Base-by-base conservation (phyloP, 257 asterid genomes). In the Leonotis leonurus region DNA sequence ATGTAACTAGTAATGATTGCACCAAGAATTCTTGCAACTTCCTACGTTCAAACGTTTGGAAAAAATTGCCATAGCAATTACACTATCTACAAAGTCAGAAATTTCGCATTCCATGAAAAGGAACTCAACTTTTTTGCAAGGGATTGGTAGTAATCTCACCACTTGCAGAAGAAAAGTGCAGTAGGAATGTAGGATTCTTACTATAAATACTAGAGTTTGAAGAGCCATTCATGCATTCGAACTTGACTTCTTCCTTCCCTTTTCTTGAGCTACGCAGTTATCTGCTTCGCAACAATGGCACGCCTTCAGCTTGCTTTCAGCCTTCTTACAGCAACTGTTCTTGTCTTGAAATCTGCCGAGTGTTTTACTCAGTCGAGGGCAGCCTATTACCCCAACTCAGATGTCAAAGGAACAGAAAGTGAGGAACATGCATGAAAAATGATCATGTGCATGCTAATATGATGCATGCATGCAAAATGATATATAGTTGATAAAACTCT, bases 371-470 rank as follows among this genome's bases (percentile, higher is more conserved):
- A 62, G 29, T 86, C 96, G 27, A 77, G 81, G 39, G 93, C 96
- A 14, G 67, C 95, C 14, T 65, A 83, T 63, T 89, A 86, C 77
- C 87, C 90, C 12, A 73, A 74, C 62, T 86, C 97, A 72, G 90
- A 83, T 56, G 82, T 79, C 63, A 81, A 78, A 64, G 94, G 97
- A 78, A 86, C 95, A 51, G 86, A 85, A 50, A 76, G 96, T 85
- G 26, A 49, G 56, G 64, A 29, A 27, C 27, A 32, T 35, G 51
- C 39, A 37, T 14, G 18, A n/a, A n/a, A n/a, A n/a, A n/a, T n/a
- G n/a, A n/a, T n/a, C n/a, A n/a, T n/a, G n/a, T n/a, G n/a, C n/a
- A n/a, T n/a, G n/a, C n/a, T n/a, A n/a, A n/a, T n/a, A n/a, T n/a
- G n/a, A n/a, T n/a, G n/a, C n/a, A n/a, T n/a, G n/a, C n/a, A n/a